Base-by-base conservation (phyloP, 2,329 filamentous ascomycete genomes). In the Dothideomycetes sp. region DNA sequence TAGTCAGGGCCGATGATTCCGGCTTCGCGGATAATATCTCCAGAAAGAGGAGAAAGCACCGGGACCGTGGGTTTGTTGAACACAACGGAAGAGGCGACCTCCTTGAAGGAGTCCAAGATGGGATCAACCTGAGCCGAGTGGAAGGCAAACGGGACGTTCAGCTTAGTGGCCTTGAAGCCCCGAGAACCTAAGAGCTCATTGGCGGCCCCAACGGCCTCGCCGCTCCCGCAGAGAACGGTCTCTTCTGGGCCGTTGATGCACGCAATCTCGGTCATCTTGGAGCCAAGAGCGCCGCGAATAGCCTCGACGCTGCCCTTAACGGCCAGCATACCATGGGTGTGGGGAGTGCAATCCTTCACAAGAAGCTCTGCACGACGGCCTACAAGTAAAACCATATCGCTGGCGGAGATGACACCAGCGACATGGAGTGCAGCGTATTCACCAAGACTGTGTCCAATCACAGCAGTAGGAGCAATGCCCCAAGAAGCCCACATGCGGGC, bases 221-320 rank as follows among this genome's bases (percentile, higher is more conserved):
- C 70, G 40, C 69, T 70, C 12, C 73, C 75, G 45, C 74, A 75
- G n/a, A 91, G 66, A 2, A 91, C 85, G 8, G 79, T 87, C 54
- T 86, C 82, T 37, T 75, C 68, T 0, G 79, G 77, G 0, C 80
- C 77, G 49, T 93, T 93, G 55, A 86, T 72, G 63, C 85, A 91
- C 12, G 84, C 80, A 44, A 78, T 61, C 49, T 74, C 69, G 24
- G 61, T 61, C 50, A 66, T 66, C 47, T 64, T 63, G 41, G 57
- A 54, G 14, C 76, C 67, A 44, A 70, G 59, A 37, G 69, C 69
- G 17, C 72, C 66, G 33, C 61, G 66, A 43, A 78, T 72, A 4
- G 70, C 64, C 18, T 75, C 67, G 32, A 51, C 62, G 38, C 59
- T 64, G 35, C 62, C 64, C 57, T 68, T 70, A 45, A 80, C 71